Evolutionary conservation across 495 filamentous ascomycete species (phyloP), one percentile per base, ranked within the genome.

Genomic region (Talaromyces thailandensis): DNA sequence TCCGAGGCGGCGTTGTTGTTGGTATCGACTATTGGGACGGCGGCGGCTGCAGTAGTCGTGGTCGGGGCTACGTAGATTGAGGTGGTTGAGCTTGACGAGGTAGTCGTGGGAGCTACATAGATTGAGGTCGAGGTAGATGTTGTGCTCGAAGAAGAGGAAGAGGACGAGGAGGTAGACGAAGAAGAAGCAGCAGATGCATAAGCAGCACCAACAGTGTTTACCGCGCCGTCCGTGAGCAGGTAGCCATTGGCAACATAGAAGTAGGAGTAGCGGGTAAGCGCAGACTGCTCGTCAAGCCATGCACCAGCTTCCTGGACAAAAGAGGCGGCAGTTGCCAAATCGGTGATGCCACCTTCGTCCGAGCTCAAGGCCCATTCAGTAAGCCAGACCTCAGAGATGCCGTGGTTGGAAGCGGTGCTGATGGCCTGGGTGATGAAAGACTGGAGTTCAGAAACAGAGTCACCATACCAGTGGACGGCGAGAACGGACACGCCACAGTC

Each of bases 251-350:
- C 69, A 56, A 68, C 86, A 83, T 88, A 87, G 79, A 93, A 96
- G 81, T 92, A 95, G 3, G 88, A 76, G 76, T 94, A 96, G 29
- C 86, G 77, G 70, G 86, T 78, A 56, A 95, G 84, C 52, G 72
- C 84, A 48, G 75, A 18, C 65, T 88, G 77, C 61, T 64, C 70
- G 67, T 96, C 91, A 62, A 96, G 69, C 77, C 82, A 86, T 16
- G 84, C 74, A 25, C 89, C 66, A 40, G 88, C 81, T 9, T 79
- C 67, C 53, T 71, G 64, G 25, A 82, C 72, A 80, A 91, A 91
- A 7, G 70, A 62, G 37, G 76, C 74, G 35, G 84, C 77, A 60
- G 81, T 65, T 11, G 48, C n/a, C 31, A 71, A 58, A 21, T 69
- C 67, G 11, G 79, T 73, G 58, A 82, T 86, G 8, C 66, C 64